A percentile compares a stretch with the other conserved stretches of the same genome.
These are phyloP conservation scores for Monilinia vaccinii-corymbosi DNA, from an alignment of 2,329 filamentous ascomycete species.

Conservation along the genomic window DNA sequence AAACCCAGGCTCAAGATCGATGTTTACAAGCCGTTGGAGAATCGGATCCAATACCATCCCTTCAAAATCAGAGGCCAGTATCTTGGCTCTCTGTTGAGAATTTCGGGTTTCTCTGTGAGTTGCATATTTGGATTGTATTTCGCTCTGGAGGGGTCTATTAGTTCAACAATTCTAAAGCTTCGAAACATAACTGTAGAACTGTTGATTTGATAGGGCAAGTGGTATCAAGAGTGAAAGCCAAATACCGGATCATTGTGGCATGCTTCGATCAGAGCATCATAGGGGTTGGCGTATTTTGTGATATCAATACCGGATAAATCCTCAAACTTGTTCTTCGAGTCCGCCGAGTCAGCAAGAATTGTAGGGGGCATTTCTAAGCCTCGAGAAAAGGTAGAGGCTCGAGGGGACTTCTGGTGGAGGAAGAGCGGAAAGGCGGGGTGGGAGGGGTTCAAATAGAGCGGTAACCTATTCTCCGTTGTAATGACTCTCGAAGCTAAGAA, in stretches of 20 bases:
- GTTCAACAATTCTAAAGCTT: neutral
- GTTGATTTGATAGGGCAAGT: neutral
- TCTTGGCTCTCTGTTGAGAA: conserved; percentile 62
- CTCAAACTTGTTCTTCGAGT: conserved; percentile 28
- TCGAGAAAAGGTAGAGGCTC: neutral
- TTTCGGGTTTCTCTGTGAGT: conserved; percentile 69
- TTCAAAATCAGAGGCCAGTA: conserved; percentile 58
- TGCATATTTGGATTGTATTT: conserved; percentile 44
- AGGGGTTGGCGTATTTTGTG: conserved; percentile 25
- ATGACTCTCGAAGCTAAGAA: neutral
- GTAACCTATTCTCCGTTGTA: neutral
- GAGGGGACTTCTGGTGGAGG: neutral
- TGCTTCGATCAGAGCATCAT: conserved; percentile 30
- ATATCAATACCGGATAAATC: conserved; percentile 29
- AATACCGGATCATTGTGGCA: conserved; percentile 27
- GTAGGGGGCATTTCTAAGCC: conserved; percentile 14
- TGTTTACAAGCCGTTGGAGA: conserved; percentile 58
- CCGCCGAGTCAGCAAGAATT: conserved; percentile 16
- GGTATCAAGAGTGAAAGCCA: neutral
- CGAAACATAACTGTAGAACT: neutral
- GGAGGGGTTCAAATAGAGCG: neutral
- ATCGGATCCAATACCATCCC: conserved; percentile 70
- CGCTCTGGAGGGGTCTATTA: conserved; percentile 13
- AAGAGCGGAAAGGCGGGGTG: neutral
- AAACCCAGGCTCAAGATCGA: conserved; percentile 56